Conservation (phyloP, 441 rosid genomes). For the Erodium texanum region DNA sequence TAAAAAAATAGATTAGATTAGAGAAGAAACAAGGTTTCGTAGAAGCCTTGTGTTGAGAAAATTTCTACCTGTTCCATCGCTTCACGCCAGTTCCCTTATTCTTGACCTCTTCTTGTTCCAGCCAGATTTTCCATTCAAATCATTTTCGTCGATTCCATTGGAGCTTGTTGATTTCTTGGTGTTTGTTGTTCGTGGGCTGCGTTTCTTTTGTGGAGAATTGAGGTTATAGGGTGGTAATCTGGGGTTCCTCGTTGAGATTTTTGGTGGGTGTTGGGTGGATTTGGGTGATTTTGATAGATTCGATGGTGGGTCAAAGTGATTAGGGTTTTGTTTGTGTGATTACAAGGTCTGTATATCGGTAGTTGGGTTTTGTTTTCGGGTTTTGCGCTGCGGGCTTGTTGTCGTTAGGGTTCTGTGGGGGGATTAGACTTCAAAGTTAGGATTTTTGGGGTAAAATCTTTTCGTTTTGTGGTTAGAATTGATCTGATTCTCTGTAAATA, state of each 20-base stretch:
- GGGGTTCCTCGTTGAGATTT: conserved; percentile 13
- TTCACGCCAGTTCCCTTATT: conserved; percentile 18
- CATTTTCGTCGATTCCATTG: neutral
- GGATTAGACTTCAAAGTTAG: conserved; percentile 15
- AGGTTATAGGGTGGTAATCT: neutral
- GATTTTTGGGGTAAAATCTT: conserved; percentile 14
- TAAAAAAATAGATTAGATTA: conserved; percentile 3
- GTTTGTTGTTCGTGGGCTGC: conserved; percentile 6
- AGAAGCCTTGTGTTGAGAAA: conserved; percentile 12
- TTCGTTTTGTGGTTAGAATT: conserved; percentile 12
- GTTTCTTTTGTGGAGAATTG: neutral
- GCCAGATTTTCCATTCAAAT: neutral
- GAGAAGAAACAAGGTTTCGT: conserved; percentile 38
- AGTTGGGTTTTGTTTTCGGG: conserved; percentile 11
- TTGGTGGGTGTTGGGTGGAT: conserved; percentile 16
- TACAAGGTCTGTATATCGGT: conserved; percentile 13
- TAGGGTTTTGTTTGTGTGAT: conserved; percentile 21
- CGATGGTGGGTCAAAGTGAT: conserved; percentile 23
- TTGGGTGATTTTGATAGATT: conserved; percentile 12
- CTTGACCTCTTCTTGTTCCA: conserved; percentile 1
- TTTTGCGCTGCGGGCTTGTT: conserved; percentile 6
- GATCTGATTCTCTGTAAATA: conserved; percentile 15
- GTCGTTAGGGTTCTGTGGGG: conserved; percentile 17
- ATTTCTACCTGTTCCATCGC: conserved; percentile 23
- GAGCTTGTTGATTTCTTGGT: conserved; percentile 14